Evolutionary conservation across 2,329 filamentous ascomycete species (phyloP).

Genomic region (Diplodia sapinea): DNA sequence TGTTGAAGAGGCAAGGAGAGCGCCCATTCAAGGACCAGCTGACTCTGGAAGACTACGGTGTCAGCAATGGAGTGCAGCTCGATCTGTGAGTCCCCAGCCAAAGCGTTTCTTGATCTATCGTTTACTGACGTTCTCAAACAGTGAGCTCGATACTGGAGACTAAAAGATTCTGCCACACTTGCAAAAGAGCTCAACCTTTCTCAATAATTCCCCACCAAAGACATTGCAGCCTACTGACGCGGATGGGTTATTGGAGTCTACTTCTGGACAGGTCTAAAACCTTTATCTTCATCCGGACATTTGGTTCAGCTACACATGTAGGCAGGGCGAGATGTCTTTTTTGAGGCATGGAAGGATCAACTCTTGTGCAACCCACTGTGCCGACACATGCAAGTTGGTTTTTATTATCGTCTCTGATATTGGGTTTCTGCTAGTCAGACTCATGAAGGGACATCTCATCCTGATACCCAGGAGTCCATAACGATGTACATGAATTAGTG

Average conservation of each 20-base stretch:
- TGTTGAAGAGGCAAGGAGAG: slow-evolving; percentile 90
- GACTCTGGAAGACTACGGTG: slow-evolving; percentile 88
- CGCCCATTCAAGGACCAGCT: slow-evolving; percentile 91
- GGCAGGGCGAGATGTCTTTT: too few relatives aligned
- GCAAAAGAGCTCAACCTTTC: too few relatives aligned
- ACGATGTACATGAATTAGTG: slow-evolving; percentile 9
- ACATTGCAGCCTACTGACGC: too few relatives aligned
- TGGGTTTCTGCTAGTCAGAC: slow-evolving; percentile 9
- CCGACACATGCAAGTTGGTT: slow-evolving; percentile 4
- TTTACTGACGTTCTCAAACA: background rate
- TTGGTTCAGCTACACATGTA: too few relatives aligned
- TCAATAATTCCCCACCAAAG: too few relatives aligned
- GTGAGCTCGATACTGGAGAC: slow-evolving; percentile 34
- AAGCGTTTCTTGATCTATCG: background rate
- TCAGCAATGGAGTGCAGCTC: slow-evolving; percentile 80
- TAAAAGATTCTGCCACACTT: slow-evolving; percentile 13
- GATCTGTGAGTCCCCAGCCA: slow-evolving; percentile 47
- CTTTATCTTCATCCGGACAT: too few relatives aligned
- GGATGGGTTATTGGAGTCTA: too few relatives aligned
- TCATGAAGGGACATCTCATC: slow-evolving; percentile 14
- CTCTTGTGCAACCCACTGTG: too few relatives aligned
- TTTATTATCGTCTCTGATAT: background rate
- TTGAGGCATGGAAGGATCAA: too few relatives aligned
- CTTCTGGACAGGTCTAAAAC: too few relatives aligned
- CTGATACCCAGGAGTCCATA: slow-evolving; percentile 17